A percentile compares a stretch with the other conserved stretches of the same genome.
Conservation (phyloP, 73 alveolate genomes). For the Paramecium sonneborni region DNA sequence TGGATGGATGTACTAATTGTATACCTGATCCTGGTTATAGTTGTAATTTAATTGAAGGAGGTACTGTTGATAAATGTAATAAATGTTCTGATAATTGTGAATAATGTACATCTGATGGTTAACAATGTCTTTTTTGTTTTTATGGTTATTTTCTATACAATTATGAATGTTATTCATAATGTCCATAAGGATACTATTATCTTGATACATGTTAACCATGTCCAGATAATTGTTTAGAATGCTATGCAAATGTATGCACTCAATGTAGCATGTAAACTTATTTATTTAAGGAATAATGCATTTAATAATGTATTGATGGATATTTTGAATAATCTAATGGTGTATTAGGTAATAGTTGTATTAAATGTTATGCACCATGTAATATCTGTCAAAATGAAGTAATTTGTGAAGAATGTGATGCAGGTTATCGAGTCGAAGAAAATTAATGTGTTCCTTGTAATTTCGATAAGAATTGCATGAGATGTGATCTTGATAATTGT, state of each 20-base stretch:
- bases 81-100: conserved; percentile 28
- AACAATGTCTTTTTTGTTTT: neutral
- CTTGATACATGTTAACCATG: neutral
- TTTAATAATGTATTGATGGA: conserved; percentile 17
- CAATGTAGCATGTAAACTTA: neutral
- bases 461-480: neutral
- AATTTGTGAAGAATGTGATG: conserved; percentile 10
- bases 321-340: conserved; percentile 28
- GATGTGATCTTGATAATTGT: neutral
- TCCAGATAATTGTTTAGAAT: conserved; percentile 32
- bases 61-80: conserved; percentile 4
- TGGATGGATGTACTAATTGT: conserved; percentile 68
- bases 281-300: neutral
- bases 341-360: conserved; percentile 35
- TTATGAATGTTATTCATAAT: conserved; percentile 15
- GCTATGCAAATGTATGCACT: neutral
- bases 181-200: neutral
- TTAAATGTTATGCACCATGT: conserved; percentile 25
- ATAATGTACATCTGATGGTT: conserved; percentile 1
- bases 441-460: neutral
- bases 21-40: conserved; percentile 26
- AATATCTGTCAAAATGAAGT: neutral
- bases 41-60: conserved; percentile 50
- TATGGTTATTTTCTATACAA: conserved; percentile 14
- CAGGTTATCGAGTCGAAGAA: neutral